These are phyloP conservation scores for Mycena galericulata DNA, from an alignment of 768 basidiomycete species.

Conservation along the genomic window DNA sequence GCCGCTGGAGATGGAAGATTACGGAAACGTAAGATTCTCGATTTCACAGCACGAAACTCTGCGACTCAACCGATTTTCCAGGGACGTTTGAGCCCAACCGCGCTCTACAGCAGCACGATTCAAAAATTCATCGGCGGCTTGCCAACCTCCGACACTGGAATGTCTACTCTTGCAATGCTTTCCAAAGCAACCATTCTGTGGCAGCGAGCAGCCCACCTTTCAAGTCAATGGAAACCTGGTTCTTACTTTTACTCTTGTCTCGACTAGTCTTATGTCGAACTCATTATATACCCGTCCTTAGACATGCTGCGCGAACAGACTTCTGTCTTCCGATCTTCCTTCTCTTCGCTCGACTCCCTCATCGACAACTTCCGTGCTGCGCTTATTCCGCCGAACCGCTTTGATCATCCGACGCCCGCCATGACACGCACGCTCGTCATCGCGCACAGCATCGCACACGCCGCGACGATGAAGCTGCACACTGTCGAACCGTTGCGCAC, in stretches of 20 bases:
- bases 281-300: neutral
- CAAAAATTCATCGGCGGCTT: constrained; percentile 7
- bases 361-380: constrained; percentile 38
- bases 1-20: constrained; percentile 52
- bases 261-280: too few species aligned
- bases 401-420: constrained; percentile 1
- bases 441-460: constrained; percentile 50
- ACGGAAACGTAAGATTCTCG: constrained; percentile 43
- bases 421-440: constrained; percentile 38
- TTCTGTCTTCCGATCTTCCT: constrained; percentile 20
- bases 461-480: constrained; percentile 52
- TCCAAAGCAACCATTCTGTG: constrained; percentile 24
- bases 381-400: constrained; percentile 29
- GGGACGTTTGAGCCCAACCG: constrained; percentile 39
- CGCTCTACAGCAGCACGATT: constrained; percentile 38
- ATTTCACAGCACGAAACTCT: neutral
- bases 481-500: constrained; percentile 40
- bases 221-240: constrained; percentile 15
- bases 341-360: constrained; percentile 38
- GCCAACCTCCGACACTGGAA: neutral
- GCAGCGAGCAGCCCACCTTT: constrained; percentile 20
- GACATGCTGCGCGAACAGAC: constrained; percentile 8
- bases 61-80: constrained; percentile 34
- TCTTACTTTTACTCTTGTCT: too few species aligned
- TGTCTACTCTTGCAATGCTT: constrained; percentile 23